Conservation (phyloP, 2,329 filamentous ascomycete genomes). For the Lachnellula willkommii region DNA sequence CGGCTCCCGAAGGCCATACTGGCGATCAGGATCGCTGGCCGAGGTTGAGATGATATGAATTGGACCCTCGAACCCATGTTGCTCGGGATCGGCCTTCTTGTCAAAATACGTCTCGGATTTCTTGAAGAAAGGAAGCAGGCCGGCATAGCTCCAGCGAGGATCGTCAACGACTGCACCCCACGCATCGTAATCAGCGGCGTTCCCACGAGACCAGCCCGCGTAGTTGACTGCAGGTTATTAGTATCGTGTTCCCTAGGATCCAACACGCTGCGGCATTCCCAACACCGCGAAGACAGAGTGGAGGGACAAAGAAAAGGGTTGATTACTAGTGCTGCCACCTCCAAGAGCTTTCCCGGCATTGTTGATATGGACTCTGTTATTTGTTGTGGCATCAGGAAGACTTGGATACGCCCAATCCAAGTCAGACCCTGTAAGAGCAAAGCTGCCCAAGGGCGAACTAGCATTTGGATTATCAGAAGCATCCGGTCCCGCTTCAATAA, state of each 20-base stretch:
- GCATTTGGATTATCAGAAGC: constrained; percentile 14
- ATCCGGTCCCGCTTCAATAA: constrained; percentile 37
- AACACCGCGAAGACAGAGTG: too few species aligned
- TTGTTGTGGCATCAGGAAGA: constrained; percentile 28
- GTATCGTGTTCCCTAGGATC: too few species aligned
- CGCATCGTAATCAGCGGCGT: constrained; percentile 40
- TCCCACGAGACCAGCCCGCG: constrained; percentile 41
- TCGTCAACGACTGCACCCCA: constrained; percentile 40
- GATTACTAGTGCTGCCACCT: constrained; percentile 33
- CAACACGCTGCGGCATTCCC: too few species aligned
- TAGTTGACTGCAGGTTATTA: constrained; percentile 28
- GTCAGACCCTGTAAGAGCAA: constrained; percentile 3
- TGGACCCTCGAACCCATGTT: constrained; percentile 30
- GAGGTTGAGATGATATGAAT: constrained; percentile 24
- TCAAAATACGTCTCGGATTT: constrained; percentile 31
- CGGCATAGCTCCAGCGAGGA: constrained; percentile 41
- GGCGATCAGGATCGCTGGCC: constrained; percentile 31
- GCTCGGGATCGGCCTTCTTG: constrained; percentile 13
- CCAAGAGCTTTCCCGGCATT: constrained; percentile 38
- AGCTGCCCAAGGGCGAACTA: neutral
- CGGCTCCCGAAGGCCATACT: constrained; percentile 35
- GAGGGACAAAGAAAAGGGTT: too few species aligned
- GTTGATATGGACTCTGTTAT: constrained; percentile 24
- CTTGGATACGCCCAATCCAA: constrained; percentile 35
- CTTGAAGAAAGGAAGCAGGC: constrained; percentile 41